Percentiles rank a stretch among this genome's conserved stretches.
Conservation (phyloP, 2,329 filamentous ascomycete species). For the Fusarium temperatum region DNA sequence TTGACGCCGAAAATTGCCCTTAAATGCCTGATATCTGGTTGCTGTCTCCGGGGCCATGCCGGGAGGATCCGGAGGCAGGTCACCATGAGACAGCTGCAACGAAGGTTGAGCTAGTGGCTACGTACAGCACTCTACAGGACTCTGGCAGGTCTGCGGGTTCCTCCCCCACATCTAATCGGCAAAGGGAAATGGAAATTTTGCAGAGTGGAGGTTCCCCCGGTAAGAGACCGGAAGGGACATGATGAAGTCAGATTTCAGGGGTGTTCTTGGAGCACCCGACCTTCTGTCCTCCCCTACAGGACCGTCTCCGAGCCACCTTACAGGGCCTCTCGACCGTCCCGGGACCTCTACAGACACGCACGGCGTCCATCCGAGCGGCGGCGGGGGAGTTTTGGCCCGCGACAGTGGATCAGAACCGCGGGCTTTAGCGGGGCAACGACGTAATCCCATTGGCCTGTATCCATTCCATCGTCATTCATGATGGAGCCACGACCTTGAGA, state of each 20-base stretch:
- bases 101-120: conserved; percentile 21
- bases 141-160: conserved; percentile 10
- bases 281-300: not conserved
- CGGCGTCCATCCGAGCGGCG: conserved; percentile 26
- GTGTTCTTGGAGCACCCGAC: not conserved
- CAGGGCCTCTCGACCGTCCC: conserved; percentile 18
- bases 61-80: conserved; percentile 40
- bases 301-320: not conserved
- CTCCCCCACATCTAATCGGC: conserved; percentile 35
- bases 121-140: not conserved
- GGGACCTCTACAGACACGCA: conserved; percentile 26
- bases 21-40: conserved; percentile 22
- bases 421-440: conserved; percentile 28
- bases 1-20: not conserved
- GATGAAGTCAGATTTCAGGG: conserved; percentile 4
- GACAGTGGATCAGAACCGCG: conserved; percentile 37
- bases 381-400: conserved; percentile 38
- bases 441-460: conserved; percentile 34
- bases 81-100: conserved; percentile 19
- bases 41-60: conserved; percentile 14
- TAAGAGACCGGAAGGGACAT: conserved; percentile 5
- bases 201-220: conserved; percentile 24
- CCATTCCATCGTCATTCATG: conserved; percentile 42
- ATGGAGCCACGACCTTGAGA: conserved; percentile 39
- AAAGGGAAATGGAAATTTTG: conserved; percentile 20